Evolutionary conservation across 257 asterid genomes (phyloP).

Genomic region (Solanum appendiculatum): DNA sequence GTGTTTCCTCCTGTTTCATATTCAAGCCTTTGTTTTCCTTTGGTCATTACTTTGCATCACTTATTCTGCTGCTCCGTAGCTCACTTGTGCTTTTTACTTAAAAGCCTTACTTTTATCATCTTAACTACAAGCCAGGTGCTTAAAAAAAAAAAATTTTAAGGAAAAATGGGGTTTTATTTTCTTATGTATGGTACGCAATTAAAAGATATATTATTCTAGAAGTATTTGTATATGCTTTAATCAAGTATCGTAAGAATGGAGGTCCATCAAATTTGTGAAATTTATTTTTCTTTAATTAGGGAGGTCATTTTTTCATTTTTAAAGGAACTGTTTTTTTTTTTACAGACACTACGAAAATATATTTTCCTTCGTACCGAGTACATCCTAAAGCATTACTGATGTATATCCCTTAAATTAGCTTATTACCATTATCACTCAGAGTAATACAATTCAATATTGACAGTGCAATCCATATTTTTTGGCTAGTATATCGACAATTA

Average conservation of each 20-base stretch:
- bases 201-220: too few relatives aligned
- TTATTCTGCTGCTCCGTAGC: neutral
- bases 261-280: too few relatives aligned
- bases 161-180: too few relatives aligned
- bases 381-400: neutral
- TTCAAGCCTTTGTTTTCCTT: neutral
- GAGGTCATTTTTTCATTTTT: too few relatives aligned
- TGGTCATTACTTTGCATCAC: neutral
- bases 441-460: neutral
- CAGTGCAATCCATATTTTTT: neutral
- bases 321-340: too few relatives aligned
- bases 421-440: neutral
- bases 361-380: neutral
- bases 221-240: fast-evolving
- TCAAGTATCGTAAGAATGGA: neutral
- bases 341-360: too few relatives aligned
- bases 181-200: neutral
- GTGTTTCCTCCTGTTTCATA: neutral
- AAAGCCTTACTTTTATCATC: too few relatives aligned
- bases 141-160: too few relatives aligned
- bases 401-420: neutral
- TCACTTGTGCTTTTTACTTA: neutral
- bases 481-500: neutral
- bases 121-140: too few relatives aligned
- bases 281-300: too few relatives aligned